Base-by-base conservation (phyloP, 2,329 filamentous ascomycete genomes). In the Sclerotinia spermophila region DNA sequence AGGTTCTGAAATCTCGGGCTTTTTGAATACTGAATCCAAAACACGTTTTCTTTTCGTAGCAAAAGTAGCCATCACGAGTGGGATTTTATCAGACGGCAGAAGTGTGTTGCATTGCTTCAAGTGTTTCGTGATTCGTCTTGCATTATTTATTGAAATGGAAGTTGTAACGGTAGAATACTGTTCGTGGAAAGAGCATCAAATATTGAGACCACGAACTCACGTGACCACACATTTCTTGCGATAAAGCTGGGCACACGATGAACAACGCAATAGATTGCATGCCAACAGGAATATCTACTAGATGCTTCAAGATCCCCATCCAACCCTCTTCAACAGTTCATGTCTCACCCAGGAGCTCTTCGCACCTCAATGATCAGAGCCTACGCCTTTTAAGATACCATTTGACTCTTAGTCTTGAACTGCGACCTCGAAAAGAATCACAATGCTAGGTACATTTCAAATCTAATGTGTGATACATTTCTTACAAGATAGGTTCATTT, bases 21-120 rank as follows among this genome's bases (percentile, higher is more conserved):
- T 59, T 27, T 72, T 70, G 69, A 80, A 80, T 40, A 80, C 78
- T 11, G 77, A 77, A 51, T 78, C 70, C 71, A 79, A 78, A 66
- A 79, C 78, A 71, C 77, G 78, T 71, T 72, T 72, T 61, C 75
- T 75, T 60, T 71, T 72, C 59, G 70, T 67, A 44, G 53, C 67
- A 42, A 74, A 48, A 40, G 68, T 58, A n/a, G 68, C 33, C 68
- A 69, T 69, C 38, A 65, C 51, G 38, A 58, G n/a, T 3, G 7
- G n/a, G 40, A 51, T 5, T 7, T 11, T 48, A 30, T 40, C 2
- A 44, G 35, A 27, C 4, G 19, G 15, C 13, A 15, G 27, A 51
- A 4, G 13, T 6, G 15, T 51, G n/a, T 48, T 61, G 33, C 42
- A 68, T 51, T n/a, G 40, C 51, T 64, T 53, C 11, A 68, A 61